phyloP scores from a whole-genome alignment of 805 yeast species.

The Metschnikowia dekortorum region DNA sequence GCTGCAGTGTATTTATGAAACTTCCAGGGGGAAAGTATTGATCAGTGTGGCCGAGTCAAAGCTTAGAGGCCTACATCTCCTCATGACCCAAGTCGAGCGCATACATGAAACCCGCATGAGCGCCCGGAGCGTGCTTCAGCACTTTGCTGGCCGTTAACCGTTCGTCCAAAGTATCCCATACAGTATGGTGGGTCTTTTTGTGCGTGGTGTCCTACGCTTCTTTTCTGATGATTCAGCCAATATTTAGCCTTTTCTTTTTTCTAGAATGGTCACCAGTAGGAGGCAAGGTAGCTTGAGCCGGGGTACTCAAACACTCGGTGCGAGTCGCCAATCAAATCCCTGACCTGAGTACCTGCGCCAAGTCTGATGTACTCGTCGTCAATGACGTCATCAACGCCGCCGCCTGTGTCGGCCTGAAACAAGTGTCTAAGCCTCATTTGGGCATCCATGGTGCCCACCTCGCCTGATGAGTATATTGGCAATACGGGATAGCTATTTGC shows the following conservation, averaged over 20 bases:
- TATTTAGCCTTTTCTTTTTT: background rate
- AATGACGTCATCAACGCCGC: background rate
- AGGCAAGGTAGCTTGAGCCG: background rate
- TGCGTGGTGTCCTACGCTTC: background rate
- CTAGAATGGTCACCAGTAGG: background rate
- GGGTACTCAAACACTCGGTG: background rate
- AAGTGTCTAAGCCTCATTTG: background rate
- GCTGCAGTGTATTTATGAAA: background rate
- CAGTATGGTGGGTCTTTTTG: background rate
- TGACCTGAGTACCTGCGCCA: background rate
- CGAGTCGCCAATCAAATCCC: background rate
- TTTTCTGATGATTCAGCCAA: background rate
- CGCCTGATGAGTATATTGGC: background rate
- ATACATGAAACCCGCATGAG: background rate
- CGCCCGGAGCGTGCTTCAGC: background rate
- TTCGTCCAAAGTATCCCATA: too few relatives aligned
- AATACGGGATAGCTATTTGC: constrained; percentile 3
- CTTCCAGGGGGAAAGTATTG: background rate
- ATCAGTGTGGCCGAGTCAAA: background rate
- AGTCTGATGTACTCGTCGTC: background rate
- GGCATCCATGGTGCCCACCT: background rate
- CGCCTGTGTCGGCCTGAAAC: background rate
- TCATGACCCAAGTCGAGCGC: background rate
- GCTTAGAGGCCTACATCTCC: constrained; percentile 1
- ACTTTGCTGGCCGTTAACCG: background rate